phyloP scores from a whole-genome alignment of 257 asterid species.

The Gentiana dahurica region DNA sequence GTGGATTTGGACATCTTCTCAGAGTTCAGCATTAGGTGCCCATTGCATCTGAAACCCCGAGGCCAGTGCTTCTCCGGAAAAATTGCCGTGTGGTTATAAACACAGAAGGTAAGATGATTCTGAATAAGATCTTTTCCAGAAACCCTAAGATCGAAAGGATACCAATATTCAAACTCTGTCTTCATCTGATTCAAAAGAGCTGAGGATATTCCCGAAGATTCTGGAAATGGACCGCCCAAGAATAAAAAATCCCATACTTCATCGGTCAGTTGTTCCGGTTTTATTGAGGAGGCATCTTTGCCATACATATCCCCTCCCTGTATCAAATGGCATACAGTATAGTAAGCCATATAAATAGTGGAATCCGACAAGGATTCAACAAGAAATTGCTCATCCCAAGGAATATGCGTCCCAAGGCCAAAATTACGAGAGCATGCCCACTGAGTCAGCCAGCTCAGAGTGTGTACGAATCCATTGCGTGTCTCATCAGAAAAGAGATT shows the following conservation, averaged over 20 bases:
- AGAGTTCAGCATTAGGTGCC: conserved; percentile 81
- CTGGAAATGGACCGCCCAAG: conserved; percentile 55
- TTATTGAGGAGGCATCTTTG: conserved; percentile 40
- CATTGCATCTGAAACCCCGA: conserved; percentile 83
- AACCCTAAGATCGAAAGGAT: conserved; percentile 90
- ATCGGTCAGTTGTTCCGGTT: conserved; percentile 74
- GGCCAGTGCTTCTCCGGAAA: conserved; percentile 86
- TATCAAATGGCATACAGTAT: conserved; percentile 71
- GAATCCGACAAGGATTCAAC: conserved; percentile 94
- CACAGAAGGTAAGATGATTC: conserved; percentile 81
- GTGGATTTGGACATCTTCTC: conserved; percentile 98
- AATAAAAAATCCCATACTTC: conserved; percentile 95
- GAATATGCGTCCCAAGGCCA: conserved; percentile 92
- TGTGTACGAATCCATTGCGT: conserved; percentile 80
- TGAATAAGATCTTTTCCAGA: conserved; percentile 96
- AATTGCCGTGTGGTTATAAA: conserved; percentile 74
- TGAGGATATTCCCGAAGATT: conserved; percentile 42
- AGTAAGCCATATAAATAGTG: conserved; percentile 89
- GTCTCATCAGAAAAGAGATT: conserved; percentile 79
- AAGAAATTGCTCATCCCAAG: conserved; percentile 87
- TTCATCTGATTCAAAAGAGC: conserved; percentile 65
- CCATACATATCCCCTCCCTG: conserved; percentile 86
- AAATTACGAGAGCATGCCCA: conserved; percentile 95
- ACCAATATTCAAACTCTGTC: conserved; percentile 91
- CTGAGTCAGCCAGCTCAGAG: conserved; percentile 91